Percentiles rank a stretch among this genome's conserved stretches.
phyloP scores from a whole-genome alignment of 2,329 filamentous ascomycete genomes.

The Penicillium sp. region DNA sequence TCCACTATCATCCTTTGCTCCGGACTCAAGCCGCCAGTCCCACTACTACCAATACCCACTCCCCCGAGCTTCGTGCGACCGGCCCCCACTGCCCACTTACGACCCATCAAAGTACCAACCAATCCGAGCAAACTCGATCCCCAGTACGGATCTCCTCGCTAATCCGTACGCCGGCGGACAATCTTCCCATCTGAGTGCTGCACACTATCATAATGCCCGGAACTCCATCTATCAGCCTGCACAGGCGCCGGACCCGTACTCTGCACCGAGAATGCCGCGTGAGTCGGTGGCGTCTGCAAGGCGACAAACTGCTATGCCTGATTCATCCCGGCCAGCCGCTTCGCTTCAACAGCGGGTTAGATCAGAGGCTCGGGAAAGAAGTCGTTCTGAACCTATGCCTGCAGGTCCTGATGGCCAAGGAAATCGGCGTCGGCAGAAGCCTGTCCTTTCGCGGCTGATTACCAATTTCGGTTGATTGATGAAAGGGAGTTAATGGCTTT shows the following conservation, averaged over 20 bases:
- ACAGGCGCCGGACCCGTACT: slow-evolving; percentile 3
- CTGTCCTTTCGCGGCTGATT: slow-evolving; percentile 36
- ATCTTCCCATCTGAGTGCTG: slow-evolving; percentile 21
- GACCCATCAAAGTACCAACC: slow-evolving; percentile 36
- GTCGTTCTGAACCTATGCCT: slow-evolving; percentile 21
- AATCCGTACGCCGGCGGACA: slow-evolving; percentile 11
- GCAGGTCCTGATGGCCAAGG: slow-evolving; percentile 3
- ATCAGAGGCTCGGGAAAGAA: slow-evolving; percentile 18
- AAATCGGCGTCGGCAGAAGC: slow-evolving; percentile 30
- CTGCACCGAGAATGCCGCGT: slow-evolving; percentile 1
- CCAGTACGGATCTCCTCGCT: slow-evolving; percentile 6
- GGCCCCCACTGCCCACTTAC: slow-evolving; percentile 35
- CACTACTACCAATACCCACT: slow-evolving; percentile 3
- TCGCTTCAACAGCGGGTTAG: slow-evolving; percentile 4
- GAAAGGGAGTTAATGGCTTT: not conserved
- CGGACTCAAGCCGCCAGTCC: slow-evolving; percentile 14
- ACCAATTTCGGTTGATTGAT: slow-evolving; percentile 32
- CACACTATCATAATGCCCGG: slow-evolving; percentile 19
- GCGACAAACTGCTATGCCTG: slow-evolving; percentile 13
- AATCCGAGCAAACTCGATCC: slow-evolving; percentile 14
- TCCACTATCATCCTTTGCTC: slow-evolving; percentile 27
- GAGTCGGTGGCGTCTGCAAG: slow-evolving; percentile 8
- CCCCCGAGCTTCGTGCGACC: slow-evolving; percentile 20
- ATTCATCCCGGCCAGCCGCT: not conserved
- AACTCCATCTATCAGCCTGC: slow-evolving; percentile 16